A percentile compares a stretch with the other conserved stretches of the same genome.
phyloP scores from a whole-genome alignment of 2,329 filamentous ascomycete species.

The Trichoderma afroharzianum region DNA sequence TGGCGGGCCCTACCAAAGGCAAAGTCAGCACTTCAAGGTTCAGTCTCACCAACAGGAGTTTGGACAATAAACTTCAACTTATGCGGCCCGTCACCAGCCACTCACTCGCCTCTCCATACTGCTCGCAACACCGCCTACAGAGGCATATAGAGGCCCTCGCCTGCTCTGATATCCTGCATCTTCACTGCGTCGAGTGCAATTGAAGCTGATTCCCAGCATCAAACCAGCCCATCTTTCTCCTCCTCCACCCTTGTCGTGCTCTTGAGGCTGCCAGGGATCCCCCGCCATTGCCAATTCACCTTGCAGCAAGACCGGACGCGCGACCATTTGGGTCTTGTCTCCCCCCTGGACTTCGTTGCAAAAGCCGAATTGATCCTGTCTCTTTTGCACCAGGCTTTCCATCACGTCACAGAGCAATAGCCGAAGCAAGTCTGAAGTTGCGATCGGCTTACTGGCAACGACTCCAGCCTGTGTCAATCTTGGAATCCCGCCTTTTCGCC shows the following conservation, averaged over 20 bases:
- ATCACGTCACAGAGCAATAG: not conserved
- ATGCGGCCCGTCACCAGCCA: not conserved
- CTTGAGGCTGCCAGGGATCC: slow-evolving; percentile 11
- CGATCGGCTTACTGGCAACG: not conserved
- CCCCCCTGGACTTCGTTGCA: not conserved
- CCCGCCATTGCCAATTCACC: slow-evolving; percentile 25
- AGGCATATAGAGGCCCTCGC: not conserved
- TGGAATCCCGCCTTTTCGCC: slow-evolving; percentile 10
- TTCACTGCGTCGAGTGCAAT: not conserved
- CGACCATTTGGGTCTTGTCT: not conserved
- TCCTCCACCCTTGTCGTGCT: slow-evolving; percentile 1
- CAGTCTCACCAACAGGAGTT: not conserved
- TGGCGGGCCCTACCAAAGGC: not conserved
- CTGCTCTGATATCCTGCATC: not conserved
- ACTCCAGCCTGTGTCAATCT: slow-evolving; percentile 8
- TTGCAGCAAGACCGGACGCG: slow-evolving; percentile 19
- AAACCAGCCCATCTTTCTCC: not conserved
- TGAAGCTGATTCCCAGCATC: not conserved
- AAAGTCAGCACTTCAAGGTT: not conserved
- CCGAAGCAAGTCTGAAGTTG: not conserved
- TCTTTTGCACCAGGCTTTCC: slow-evolving; percentile 3
- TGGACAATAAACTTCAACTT: not conserved
- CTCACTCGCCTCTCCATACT: not conserved
- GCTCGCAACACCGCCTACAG: not conserved
- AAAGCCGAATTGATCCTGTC: not conserved